Conservation (phyloP, 331 rosid genomes). For the Phaseolus coccineus region DNA sequence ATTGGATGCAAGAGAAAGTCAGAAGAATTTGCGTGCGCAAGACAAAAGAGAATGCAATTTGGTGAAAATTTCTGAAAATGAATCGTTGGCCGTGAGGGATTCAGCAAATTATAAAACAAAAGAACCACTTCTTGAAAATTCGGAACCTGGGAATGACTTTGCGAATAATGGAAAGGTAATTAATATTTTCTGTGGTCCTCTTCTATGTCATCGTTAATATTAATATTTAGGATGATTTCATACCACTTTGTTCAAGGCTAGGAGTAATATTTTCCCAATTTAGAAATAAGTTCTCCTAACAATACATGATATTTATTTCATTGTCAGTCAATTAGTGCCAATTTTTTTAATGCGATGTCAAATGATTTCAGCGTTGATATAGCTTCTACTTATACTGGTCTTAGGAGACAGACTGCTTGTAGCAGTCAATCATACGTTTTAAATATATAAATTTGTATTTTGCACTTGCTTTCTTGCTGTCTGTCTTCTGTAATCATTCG, state of each 20-base stretch:
- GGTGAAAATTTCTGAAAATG: constrained; percentile 47
- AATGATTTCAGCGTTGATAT: background rate
- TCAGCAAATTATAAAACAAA: constrained; percentile 46
- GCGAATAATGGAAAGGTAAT: constrained; percentile 59
- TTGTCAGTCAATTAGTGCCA: background rate
- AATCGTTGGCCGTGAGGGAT: constrained; percentile 45
- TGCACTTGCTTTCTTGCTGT: constrained; percentile 10
- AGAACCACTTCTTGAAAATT: constrained; percentile 49
- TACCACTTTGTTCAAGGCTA: constrained; percentile 24
- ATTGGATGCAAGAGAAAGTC: constrained; percentile 48
- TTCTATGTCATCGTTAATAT: constrained; percentile 14
- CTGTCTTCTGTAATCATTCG: constrained; percentile 19
- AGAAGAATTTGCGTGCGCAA: constrained; percentile 46
- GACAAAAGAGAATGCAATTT: constrained; percentile 39
- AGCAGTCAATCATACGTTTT: constrained; percentile 26
- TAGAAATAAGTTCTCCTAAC: constrained; percentile 25
- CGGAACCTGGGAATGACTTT: constrained; percentile 43
- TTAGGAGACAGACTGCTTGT: background rate
- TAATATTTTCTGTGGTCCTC: constrained; percentile 21
- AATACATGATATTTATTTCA: constrained; percentile 15
- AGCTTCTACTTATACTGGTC: constrained; percentile 6
- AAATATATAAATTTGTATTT: constrained; percentile 16
- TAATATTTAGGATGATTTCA: constrained; percentile 32
- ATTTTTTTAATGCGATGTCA: constrained; percentile 2
- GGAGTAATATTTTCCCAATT: background rate